These are phyloP conservation scores for Tulasnella calospora DNA, from an alignment of 768 basidiomycete genomes.

Conservation along the genomic window DNA sequence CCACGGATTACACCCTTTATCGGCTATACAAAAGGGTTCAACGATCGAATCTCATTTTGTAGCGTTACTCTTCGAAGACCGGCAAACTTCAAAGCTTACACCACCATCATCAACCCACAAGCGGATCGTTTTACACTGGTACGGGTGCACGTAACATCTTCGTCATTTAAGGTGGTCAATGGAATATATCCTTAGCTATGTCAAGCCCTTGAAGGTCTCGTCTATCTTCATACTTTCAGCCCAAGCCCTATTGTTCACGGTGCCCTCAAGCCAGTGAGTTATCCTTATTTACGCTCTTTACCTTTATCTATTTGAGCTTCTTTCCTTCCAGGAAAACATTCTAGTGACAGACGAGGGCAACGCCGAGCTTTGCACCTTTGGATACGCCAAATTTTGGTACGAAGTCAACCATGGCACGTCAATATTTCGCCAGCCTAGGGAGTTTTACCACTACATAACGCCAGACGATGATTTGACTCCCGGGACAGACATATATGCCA, in stretches of 20 bases:
- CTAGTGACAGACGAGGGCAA: slow-evolving; percentile 7
- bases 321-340: neutral
- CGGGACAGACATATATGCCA: neutral
- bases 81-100: neutral
- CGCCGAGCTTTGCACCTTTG: slow-evolving; percentile 8
- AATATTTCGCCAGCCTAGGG: neutral
- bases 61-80: neutral
- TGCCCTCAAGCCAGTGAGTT: neutral
- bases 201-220: neutral
- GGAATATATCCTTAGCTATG: neutral
- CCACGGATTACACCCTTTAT: neutral
- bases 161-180: neutral
- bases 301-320: too few relatives aligned
- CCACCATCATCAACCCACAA: neutral
- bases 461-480: neutral
- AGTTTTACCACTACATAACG: neutral
- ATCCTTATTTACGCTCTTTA: too few relatives aligned
- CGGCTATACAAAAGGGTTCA: neutral
- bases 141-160: neutral
- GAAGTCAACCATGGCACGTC: neutral
- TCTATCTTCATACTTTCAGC: neutral
- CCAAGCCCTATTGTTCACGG: neutral
- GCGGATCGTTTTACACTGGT: neutral
- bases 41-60: neutral
- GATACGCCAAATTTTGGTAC: neutral